A percentile compares a stretch with the other conserved stretches of the same genome.
Evolutionary conservation across 306 rosid genomes (phyloP).

Genomic region (Hippophae gyantsensis): DNA sequence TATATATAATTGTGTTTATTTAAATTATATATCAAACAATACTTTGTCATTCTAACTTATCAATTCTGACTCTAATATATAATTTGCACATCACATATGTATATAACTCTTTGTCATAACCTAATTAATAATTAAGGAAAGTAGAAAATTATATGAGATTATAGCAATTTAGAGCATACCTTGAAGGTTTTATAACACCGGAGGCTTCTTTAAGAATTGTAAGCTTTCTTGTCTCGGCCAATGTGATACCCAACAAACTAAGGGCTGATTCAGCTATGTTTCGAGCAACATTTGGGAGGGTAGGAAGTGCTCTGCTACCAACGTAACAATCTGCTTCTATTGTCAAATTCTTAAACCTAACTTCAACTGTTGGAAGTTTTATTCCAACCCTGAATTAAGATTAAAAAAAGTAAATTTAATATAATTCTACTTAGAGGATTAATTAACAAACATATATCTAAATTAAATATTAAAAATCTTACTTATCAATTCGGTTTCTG

Average conservation of each 20-base stretch:
- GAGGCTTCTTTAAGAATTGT: slow-evolving; percentile 79
- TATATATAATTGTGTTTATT: too few relatives aligned
- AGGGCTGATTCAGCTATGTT: slow-evolving; percentile 52
- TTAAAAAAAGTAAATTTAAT: neutral
- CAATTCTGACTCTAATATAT: too few relatives aligned
- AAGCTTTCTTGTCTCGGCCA: slow-evolving; percentile 61
- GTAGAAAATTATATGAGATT: too few relatives aligned
- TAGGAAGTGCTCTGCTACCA: slow-evolving; percentile 78
- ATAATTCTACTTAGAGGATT: neutral
- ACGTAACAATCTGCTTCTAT: slow-evolving; percentile 66
- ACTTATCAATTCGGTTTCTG: slow-evolving; percentile 65
- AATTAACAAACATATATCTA: too few relatives aligned
- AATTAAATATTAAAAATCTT: slow-evolving; percentile 11
- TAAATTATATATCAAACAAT: too few relatives aligned
- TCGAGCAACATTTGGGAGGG: slow-evolving; percentile 57
- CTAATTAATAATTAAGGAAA: too few relatives aligned
- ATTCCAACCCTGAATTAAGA: slow-evolving; percentile 67
- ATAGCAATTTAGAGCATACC: slow-evolving; percentile 25
- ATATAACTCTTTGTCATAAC: too few relatives aligned
- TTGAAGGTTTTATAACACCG: slow-evolving; percentile 77
- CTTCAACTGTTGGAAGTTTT: slow-evolving; percentile 75
- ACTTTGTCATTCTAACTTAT: too few relatives aligned
- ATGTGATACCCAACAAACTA: slow-evolving; percentile 42
- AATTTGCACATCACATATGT: too few relatives aligned
- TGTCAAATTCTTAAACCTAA: slow-evolving; percentile 60